Evolutionary conservation across 805 yeast genomes (phyloP).

Genomic region (Barnettozyma californica): DNA sequence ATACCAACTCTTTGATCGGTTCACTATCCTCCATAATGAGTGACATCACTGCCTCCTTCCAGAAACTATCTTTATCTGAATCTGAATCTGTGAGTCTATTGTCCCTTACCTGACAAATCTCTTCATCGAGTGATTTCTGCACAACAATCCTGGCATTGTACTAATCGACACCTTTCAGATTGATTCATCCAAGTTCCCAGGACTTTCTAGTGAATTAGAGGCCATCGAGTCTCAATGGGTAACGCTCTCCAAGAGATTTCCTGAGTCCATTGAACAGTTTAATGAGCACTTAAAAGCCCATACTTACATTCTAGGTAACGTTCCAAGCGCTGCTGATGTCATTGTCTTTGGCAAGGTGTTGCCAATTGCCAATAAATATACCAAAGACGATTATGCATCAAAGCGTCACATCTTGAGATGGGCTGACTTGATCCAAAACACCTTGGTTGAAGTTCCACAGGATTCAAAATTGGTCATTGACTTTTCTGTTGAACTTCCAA

Average conservation of each 20-base stretch:
- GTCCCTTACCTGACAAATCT: not conserved
- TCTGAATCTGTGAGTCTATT: conserved; percentile 13
- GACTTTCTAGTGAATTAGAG: conserved; percentile 41
- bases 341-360: conserved; percentile 60
- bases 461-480: conserved; percentile 53
- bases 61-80: conserved; percentile 27
- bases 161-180: conserved; percentile 12
- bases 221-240: conserved; percentile 78
- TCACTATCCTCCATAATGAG: conserved; percentile 18
- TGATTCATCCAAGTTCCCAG: conserved; percentile 22
- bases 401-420: conserved; percentile 88
- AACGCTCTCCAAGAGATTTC: conserved; percentile 62
- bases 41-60: conserved; percentile 26
- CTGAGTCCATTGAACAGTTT: conserved; percentile 48
- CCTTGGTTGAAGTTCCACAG: conserved; percentile 48
- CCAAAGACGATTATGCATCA: conserved; percentile 47
- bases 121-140: not conserved
- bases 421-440: conserved; percentile 81
- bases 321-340: conserved; percentile 66
- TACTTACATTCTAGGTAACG: conserved; percentile 68
- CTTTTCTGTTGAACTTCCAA: conserved; percentile 59
- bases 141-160: not conserved
- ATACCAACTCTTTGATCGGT: not conserved
- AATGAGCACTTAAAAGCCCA: conserved; percentile 63
- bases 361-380: conserved; percentile 55